A percentile compares a stretch with the other conserved stretches of the same genome.
phyloP scores from a whole-genome alignment of 2,329 filamentous ascomycete species.

The Ilyonectria robusta region DNA sequence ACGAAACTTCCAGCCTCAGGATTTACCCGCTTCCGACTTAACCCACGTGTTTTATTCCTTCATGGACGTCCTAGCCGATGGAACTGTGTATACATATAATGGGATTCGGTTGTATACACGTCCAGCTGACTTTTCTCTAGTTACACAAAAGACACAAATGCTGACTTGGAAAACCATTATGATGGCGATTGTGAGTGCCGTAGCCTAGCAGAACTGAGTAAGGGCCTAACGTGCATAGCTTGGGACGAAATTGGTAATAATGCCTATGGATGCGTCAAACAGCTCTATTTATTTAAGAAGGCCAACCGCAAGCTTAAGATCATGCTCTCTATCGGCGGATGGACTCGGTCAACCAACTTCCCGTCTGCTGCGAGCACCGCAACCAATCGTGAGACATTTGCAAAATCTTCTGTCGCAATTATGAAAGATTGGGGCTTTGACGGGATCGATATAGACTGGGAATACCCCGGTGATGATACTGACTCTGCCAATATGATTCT shows the following conservation, averaged over 20 bases:
- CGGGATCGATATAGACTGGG: conserved; percentile 52
- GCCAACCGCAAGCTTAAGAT: conserved; percentile 82
- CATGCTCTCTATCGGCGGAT: conserved; percentile 84
- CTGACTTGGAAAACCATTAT: conserved; percentile 38
- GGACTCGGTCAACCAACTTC: conserved; percentile 85
- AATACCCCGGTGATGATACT: conserved; percentile 52
- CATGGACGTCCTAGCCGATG: conserved; percentile 79
- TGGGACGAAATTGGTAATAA: conserved; percentile 74
- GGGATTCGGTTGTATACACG: no score
- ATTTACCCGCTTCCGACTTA: conserved; percentile 77
- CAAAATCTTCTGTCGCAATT: conserved; percentile 75
- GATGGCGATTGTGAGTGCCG: conserved; percentile 30
- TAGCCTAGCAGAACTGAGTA: neutral
- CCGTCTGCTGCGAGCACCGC: conserved; percentile 73
- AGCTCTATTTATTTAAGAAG: conserved; percentile 82
- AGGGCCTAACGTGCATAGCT: conserved; percentile 16
- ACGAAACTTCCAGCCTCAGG: conserved; percentile 78
- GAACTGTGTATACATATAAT: conserved; percentile 72
- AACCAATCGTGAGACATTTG: conserved; percentile 72
- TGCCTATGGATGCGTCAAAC: conserved; percentile 82
- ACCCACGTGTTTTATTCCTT: conserved; percentile 87
- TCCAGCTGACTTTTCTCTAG: neutral
- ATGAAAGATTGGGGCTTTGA: conserved; percentile 72
- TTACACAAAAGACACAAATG: conserved; percentile 32
- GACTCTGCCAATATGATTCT: conserved; percentile 58